Percentiles rank a stretch among this genome's conserved stretches.
Evolutionary conservation across 352 stramenopile genomes (phyloP).

Genomic region (Globisporangium camurandrum): DNA sequence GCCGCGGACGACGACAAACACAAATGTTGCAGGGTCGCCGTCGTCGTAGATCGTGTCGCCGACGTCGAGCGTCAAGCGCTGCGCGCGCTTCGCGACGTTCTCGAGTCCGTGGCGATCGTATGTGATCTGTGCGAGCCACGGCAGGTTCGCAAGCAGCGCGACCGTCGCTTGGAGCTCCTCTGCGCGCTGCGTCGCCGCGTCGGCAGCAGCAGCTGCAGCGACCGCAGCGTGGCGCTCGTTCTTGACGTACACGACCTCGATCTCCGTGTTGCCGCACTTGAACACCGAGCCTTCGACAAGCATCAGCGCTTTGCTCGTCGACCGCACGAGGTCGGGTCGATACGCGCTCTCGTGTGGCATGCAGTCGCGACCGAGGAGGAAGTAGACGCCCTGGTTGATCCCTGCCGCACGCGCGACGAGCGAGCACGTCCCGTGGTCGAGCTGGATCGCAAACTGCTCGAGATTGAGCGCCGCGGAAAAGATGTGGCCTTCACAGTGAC

Average conservation of each 20-base stretch:
- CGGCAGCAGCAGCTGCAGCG: too few species aligned
- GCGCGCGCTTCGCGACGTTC: conserved; percentile 36
- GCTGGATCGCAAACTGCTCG: conserved; percentile 60
- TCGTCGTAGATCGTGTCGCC: conserved; percentile 55
- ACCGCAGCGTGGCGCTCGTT: conserved; percentile 7
- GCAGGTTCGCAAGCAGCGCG: conserved; percentile 33
- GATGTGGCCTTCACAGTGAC: conserved; percentile 47
- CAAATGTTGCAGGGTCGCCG: conserved; percentile 44
- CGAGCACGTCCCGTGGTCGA: conserved; percentile 47
- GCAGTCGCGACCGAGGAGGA: conserved; percentile 47
- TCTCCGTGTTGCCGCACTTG: conserved; percentile 41
- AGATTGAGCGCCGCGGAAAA: conserved; percentile 45
- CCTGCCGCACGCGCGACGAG: conserved; percentile 47
- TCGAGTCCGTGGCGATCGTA: conserved; percentile 35
- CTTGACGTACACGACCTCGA: conserved; percentile 64
- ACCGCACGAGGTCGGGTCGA: conserved; percentile 38
- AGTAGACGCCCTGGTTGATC: conserved; percentile 67
- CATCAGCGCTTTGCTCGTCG: conserved; percentile 66
- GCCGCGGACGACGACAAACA: conserved; percentile 58
- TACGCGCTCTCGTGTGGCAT: conserved; percentile 25
- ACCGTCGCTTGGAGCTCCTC: conserved; percentile 39
- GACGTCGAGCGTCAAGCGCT: conserved; percentile 28
- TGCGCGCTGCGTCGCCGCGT: too few species aligned
- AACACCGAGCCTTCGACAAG: conserved; percentile 64
- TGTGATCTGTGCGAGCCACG: conserved; percentile 55